Conservation (phyloP, 2,329 filamentous ascomycete species). For the Endothia cerciana region DNA sequence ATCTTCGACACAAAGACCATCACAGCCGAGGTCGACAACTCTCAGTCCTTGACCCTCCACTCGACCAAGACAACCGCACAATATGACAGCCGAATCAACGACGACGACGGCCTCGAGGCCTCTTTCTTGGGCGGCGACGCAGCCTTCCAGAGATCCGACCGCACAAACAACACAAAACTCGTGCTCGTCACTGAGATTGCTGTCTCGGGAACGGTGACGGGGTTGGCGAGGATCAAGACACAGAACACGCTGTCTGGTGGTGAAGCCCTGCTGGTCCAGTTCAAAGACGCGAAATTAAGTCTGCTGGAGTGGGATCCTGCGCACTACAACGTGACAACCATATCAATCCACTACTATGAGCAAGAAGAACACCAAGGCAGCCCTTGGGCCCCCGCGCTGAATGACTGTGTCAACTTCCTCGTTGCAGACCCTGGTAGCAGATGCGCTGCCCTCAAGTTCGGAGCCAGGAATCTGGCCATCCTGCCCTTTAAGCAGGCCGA, state of each 20-base stretch:
- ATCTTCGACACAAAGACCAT: constrained; percentile 78
- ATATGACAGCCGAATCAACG: constrained; percentile 58
- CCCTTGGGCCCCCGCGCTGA: constrained; percentile 79
- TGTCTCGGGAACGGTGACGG: constrained; percentile 82
- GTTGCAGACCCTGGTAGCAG: constrained; percentile 88
- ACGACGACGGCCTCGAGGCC: constrained; percentile 67
- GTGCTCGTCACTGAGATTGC: constrained; percentile 83
- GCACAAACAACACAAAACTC: constrained; percentile 73
- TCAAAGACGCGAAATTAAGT: constrained; percentile 90
- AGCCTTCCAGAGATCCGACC: constrained; percentile 63
- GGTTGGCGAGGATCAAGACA: constrained; percentile 77
- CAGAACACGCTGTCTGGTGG: constrained; percentile 76
- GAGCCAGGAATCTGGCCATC: constrained; percentile 85
- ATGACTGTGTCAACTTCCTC: constrained; percentile 78
- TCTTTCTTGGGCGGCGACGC: constrained; percentile 69
- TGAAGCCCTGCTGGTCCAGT: constrained; percentile 80
- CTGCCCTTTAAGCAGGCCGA: constrained; percentile 86
- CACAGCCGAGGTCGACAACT: constrained; percentile 62
- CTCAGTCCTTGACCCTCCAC: constrained; percentile 43
- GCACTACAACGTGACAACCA: constrained; percentile 76
- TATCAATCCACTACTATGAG: constrained; percentile 98
- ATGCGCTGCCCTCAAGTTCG: constrained; percentile 94
- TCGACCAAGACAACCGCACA: constrained; percentile 48
- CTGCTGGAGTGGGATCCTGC: constrained; percentile 92
- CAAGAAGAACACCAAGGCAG: constrained; percentile 84